phyloP scores from a whole-genome alignment of 2,329 filamentous ascomycete genomes.

The Colletotrichum sublineola region DNA sequence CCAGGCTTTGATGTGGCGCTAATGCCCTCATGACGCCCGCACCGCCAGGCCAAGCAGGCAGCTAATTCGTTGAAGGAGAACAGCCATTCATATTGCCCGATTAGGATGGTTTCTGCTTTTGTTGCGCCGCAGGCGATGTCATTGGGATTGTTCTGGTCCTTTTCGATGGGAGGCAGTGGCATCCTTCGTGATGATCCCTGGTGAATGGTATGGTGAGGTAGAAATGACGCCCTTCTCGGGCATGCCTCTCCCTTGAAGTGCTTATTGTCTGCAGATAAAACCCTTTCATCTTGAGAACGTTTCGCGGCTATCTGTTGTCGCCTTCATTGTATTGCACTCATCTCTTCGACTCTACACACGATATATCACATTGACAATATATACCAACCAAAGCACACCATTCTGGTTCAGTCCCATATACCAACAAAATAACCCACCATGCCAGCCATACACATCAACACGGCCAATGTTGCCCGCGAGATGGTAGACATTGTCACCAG shows the following conservation, averaged over 20 bases:
- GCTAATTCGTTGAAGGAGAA: neutral
- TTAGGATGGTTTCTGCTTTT: neutral
- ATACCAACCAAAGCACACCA: neutral
- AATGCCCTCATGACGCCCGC: neutral
- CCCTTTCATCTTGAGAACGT: neutral
- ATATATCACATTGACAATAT: too few relatives aligned
- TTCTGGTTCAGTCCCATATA: too few relatives aligned
- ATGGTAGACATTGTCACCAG: conserved; percentile 4
- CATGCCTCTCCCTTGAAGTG: neutral
- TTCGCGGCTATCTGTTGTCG: neutral
- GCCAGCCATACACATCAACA: conserved; percentile 24
- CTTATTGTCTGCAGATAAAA: neutral
- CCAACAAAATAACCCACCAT: neutral
- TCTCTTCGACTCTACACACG: fast-evolving
- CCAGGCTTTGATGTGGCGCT: neutral
- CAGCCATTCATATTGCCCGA: conserved; percentile 28
- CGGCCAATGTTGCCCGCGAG: neutral
- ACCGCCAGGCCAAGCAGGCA: neutral
- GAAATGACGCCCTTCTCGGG: conserved; percentile 6
- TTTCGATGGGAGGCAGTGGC: conserved; percentile 12
- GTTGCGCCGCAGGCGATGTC: conserved; percentile 38
- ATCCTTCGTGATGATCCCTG: neutral
- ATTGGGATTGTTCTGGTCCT: conserved; percentile 2
- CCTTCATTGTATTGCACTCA: too few relatives aligned
- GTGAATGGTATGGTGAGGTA: neutral